A percentile compares a stretch with the other conserved stretches of the same genome.
Evolutionary conservation across 73 alveolate genomes (phyloP).

Genomic region (Symbiodinium pilosum): DNA sequence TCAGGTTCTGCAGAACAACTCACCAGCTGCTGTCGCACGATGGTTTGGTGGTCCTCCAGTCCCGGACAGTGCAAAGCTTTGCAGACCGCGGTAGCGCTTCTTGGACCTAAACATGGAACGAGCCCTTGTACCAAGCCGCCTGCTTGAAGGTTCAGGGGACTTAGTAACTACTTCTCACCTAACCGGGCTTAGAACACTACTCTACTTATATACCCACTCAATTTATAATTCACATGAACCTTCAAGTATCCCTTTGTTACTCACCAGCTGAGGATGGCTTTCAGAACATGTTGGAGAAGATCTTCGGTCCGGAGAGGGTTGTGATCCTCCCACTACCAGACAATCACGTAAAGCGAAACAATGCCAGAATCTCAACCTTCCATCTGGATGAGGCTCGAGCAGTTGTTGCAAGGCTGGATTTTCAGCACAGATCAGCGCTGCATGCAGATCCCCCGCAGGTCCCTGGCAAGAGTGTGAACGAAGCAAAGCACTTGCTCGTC

Average conservation of each 20-base stretch:
- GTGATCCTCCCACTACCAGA: not conserved
- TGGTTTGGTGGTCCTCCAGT: not conserved
- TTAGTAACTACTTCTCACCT: too few species aligned
- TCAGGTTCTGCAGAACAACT: not conserved
- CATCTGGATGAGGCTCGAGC: slow-evolving; percentile 1
- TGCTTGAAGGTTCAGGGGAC: too few species aligned
- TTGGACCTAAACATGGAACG: not conserved
- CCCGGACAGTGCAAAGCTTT: not conserved
- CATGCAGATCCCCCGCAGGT: not conserved
- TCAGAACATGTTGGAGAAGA: not conserved
- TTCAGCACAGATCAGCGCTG: not conserved
- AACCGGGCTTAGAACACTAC: too few species aligned
- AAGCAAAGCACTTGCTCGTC: not conserved
- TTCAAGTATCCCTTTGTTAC: too few species aligned
- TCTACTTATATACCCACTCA: too few species aligned
- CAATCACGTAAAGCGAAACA: not conserved
- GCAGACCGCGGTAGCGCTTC: not conserved
- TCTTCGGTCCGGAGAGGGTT: not conserved
- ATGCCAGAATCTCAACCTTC: not conserved
- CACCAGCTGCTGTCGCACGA: not conserved
- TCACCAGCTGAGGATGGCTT: slow-evolving; percentile 1
- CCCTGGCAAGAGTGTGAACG: not conserved
- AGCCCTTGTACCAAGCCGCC: not conserved
- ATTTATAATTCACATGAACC: too few species aligned
- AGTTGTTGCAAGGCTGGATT: not conserved